phyloP scores from a whole-genome alignment of 2,329 filamentous ascomycete genomes.

The Colletotrichum sp. region DNA sequence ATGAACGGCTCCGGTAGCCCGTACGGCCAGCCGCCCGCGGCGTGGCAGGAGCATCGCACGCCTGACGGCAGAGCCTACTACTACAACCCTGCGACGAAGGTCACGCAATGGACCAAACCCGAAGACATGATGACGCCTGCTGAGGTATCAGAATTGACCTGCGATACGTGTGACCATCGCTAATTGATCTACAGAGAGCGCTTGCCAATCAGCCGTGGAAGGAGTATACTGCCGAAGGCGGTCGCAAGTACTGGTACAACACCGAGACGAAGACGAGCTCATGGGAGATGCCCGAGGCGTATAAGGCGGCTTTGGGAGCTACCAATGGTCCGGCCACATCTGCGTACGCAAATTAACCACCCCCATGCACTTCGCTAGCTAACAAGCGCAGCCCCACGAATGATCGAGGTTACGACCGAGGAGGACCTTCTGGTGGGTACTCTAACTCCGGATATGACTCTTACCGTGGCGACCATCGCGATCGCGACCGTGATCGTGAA shows the following conservation, averaged over 20 bases:
- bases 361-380: not conserved
- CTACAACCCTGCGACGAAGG: constrained; percentile 85
- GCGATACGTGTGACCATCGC: constrained; percentile 9
- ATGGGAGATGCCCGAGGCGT: constrained; percentile 90
- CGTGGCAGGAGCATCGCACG: constrained; percentile 84
- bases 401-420: constrained; percentile 45
- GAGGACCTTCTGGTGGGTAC: constrained; percentile 36
- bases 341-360: constrained; percentile 34
- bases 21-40: constrained; percentile 50
- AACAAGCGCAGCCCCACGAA: constrained; percentile 31
- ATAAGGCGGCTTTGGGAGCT: constrained; percentile 75
- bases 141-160: constrained; percentile 64
- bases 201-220: constrained; percentile 88
- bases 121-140: constrained; percentile 83
- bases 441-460: constrained; percentile 40
- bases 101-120: constrained; percentile 94
- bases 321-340: constrained; percentile 50
- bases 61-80: constrained; percentile 88
- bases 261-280: constrained; percentile 89
- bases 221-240: constrained; percentile 86
- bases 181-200: constrained; percentile 64
- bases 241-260: constrained; percentile 95
- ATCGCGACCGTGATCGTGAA: constrained; percentile 34
- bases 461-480: constrained; percentile 39
- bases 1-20: constrained; percentile 65